These are phyloP conservation scores for Mrakia blollopis DNA, from an alignment of 768 basidiomycete species.

Conservation along the genomic window DNA sequence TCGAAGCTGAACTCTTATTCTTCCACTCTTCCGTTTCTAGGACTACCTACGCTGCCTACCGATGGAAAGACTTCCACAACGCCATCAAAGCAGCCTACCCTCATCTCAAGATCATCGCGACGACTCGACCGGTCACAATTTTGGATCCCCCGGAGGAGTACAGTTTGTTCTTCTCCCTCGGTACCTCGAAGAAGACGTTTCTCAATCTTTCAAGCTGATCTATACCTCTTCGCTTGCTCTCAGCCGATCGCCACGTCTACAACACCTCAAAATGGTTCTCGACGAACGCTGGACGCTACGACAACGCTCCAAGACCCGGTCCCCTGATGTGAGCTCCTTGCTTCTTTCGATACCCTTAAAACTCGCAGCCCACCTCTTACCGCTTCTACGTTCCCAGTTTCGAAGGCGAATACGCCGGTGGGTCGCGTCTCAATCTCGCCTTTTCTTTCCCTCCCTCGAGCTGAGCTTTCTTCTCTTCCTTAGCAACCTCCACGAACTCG, in stretches of 20 bases:
- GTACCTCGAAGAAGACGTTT: neutral
- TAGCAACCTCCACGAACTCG: slow-evolving; percentile 16
- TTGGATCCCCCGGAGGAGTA: slow-evolving; percentile 20
- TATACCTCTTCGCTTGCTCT: neutral
- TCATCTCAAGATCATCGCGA: slow-evolving; percentile 23
- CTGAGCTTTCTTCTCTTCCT: neutral
- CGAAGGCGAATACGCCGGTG: slow-evolving; percentile 27
- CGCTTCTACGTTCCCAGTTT: neutral
- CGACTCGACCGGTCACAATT: slow-evolving; percentile 4
- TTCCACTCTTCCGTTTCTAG: too few species aligned
- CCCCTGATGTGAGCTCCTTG: slow-evolving; percentile 13
- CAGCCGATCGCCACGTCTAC: slow-evolving; percentile 18
- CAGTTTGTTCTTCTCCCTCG: neutral
- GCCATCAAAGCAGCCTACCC: slow-evolving; percentile 21
- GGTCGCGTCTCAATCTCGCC: neutral
- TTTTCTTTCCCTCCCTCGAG: neutral
- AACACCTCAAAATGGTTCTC: neutral
- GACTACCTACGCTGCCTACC: slow-evolving; percentile 27
- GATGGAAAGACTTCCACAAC: slow-evolving; percentile 46
- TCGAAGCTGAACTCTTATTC: slow-evolving; percentile 36
- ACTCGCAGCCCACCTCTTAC: neutral
- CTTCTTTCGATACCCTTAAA: neutral
- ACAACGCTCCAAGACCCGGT: slow-evolving; percentile 14
- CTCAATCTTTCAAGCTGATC: neutral
- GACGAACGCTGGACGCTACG: neutral